Evolutionary conservation across 148 eudicot species (phyloP).

Genomic region (Camellia lanceoleosa): DNA sequence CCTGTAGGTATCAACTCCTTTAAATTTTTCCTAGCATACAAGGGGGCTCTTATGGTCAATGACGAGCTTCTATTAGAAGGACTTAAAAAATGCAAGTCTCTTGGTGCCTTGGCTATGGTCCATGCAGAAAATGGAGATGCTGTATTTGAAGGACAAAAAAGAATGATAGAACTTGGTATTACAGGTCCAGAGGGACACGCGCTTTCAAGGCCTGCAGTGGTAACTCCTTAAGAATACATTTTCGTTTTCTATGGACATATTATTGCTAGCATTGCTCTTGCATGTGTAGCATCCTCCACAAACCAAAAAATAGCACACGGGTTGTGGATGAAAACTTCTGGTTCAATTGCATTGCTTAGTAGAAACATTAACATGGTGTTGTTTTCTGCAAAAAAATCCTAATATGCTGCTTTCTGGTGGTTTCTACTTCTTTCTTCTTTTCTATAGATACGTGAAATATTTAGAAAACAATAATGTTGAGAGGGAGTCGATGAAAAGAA

Average conservation of each 20-base stretch:
- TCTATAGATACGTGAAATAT: not conserved
- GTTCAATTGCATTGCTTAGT: not conserved
- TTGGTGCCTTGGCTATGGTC: conserved; percentile 97
- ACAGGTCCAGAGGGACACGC: conserved; percentile 99
- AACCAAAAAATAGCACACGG: not conserved
- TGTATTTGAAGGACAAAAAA: conserved; percentile 95
- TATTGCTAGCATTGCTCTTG: conserved; percentile 1
- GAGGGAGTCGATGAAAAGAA: not conserved
- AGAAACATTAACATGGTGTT: not conserved
- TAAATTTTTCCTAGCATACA: conserved; percentile 95
- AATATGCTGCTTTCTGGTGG: conserved; percentile 4
- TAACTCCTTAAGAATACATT: conserved; percentile 24
- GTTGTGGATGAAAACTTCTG: not conserved
- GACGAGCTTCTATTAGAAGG: conserved; percentile 91
- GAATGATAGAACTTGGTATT: conserved; percentile 97
- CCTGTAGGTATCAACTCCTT: conserved; percentile 87
- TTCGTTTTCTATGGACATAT: not conserved
- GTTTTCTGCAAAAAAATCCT: not conserved
- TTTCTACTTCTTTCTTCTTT: not conserved
- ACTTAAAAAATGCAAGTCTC: conserved; percentile 83
- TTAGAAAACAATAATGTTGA: not conserved
- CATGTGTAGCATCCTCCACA: not conserved
- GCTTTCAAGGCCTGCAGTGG: conserved; percentile 93
- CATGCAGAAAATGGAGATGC: conserved; percentile 99
- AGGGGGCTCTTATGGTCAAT: conserved; percentile 83